Conservation (phyloP, 768 basidiomycete species). For the Tulasnella calospora region DNA sequence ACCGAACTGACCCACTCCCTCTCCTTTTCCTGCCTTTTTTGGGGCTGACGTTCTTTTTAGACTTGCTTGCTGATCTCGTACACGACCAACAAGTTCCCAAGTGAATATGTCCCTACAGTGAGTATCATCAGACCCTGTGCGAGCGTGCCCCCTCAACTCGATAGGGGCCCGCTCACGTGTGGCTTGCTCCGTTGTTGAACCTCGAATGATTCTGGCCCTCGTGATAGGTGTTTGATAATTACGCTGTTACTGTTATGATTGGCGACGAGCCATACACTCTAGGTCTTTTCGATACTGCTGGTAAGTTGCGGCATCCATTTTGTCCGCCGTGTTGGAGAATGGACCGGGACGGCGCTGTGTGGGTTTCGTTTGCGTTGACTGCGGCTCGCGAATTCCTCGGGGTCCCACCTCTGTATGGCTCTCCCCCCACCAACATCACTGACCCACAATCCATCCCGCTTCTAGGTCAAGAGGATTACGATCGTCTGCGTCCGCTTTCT, state of each 20-base stretch:
- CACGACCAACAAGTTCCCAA: conserved; percentile 97
- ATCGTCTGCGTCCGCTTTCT: conserved; percentile 95
- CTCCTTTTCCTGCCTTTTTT: conserved; percentile 7
- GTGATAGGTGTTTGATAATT: conserved; percentile 85
- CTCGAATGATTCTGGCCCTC: conserved; percentile 32
- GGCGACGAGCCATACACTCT: conserved; percentile 98
- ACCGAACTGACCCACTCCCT: background rate
- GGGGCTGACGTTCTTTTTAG: conserved; percentile 40
- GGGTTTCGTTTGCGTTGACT: no score
- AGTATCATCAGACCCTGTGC: conserved; percentile 36
- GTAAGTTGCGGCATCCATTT: conserved; percentile 44
- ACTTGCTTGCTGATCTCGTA: conserved; percentile 96
- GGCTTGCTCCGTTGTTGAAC: conserved; percentile 28
- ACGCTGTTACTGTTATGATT: conserved; percentile 99
- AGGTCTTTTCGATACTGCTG: conserved; percentile 97
- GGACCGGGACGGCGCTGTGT: background rate
- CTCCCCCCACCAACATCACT: conserved; percentile 1
- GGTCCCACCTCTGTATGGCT: background rate
- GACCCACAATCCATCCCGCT: conserved; percentile 17
- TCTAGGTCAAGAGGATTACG: conserved; percentile 98
- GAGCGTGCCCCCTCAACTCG: conserved; percentile 24
- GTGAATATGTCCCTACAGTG: conserved; percentile 98
- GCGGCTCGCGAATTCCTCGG: background rate
- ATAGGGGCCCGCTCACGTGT: conserved; percentile 20
- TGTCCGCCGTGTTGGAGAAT: background rate